Evolutionary conservation across 805 yeast species (phyloP), one percentile per base, ranked within the genome.

Genomic region (Ogataea allantospora): DNA sequence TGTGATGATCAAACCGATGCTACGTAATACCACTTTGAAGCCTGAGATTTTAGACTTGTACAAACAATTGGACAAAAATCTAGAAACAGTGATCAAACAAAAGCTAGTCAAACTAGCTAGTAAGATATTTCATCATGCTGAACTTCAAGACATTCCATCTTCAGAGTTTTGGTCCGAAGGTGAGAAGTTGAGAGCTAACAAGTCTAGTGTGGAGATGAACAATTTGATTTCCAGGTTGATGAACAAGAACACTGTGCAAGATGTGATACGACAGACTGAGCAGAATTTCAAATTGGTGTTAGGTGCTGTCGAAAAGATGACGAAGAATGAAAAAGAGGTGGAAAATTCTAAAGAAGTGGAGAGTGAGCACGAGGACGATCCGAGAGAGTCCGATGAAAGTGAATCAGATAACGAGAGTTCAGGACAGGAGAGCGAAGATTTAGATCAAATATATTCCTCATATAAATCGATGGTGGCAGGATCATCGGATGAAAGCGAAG

Each of bases 171-270:
- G 20, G 30, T 56, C 36, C 20, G 58, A 57, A 6, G 33, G 61
- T 12, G 52, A 51, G 8, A 64, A 65, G 32, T 58, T 65, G 35
- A n/a, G n/a, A n/a, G n/a, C n/a, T n/a, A n/a, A n/a, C n/a, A n/a
- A n/a, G n/a, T n/a, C n/a, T n/a, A n/a, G n/a, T n/a, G n/a, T n/a
- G n/a, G 60, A 44, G 6, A 35, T 68, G 25, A 77, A 80, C 51
- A 68, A 66, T 38, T 51, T 68, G 30, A 58, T 79, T 36, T 74
- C 81, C 4, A 67, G 54, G 35, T 31, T 75, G 11, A 73, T 71
- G 68, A 74, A 75, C 45, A 62, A 60, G 47, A 66, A 66, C 43
- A 48, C 54, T 7, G 49, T 72, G n/a, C 68, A 66, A 45, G 53
- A 53, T 25, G 28, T 63, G 38, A 48, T 44, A 35, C 51, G 38